Evolutionary conservation across 495 filamentous ascomycete species (phyloP).

Genomic region (Aspergillus coremiiformis): DNA sequence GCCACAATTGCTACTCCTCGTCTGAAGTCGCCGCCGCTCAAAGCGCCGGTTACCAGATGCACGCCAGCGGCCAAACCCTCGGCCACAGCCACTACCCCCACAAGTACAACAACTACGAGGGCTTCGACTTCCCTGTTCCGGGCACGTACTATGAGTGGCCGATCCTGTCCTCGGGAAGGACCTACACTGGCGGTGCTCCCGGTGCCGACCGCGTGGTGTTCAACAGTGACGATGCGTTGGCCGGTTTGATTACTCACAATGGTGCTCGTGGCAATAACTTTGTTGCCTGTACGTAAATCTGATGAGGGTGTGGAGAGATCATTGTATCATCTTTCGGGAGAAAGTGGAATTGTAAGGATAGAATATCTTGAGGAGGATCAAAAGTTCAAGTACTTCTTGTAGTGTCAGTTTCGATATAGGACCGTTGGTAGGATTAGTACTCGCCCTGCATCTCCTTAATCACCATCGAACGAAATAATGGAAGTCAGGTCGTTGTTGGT

Average conservation of each 20-base stretch:
- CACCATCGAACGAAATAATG: no score
- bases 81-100: slow-evolving; percentile 57
- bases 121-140: slow-evolving; percentile 54
- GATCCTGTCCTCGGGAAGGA: slow-evolving; percentile 44
- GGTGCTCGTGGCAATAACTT: slow-evolving; percentile 61
- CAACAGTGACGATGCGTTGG: slow-evolving; percentile 43
- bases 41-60: slow-evolving; percentile 41
- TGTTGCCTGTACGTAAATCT: slow-evolving; percentile 42
- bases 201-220: slow-evolving; percentile 69
- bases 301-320: no score
- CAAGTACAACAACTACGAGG: slow-evolving; percentile 67
- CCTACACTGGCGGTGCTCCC: slow-evolving; percentile 58
- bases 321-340: no score
- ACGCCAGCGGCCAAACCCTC: slow-evolving; percentile 38
- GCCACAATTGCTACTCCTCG: slow-evolving; percentile 42
- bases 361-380: no score
- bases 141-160: slow-evolving; percentile 71
- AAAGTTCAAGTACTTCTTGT: no score
- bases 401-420: no score
- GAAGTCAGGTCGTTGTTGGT: no score
- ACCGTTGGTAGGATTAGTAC: no score
- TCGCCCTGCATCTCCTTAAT: no score
- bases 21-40: slow-evolving; percentile 43
- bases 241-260: slow-evolving; percentile 60
- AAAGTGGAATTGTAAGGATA: no score